These are phyloP conservation scores for Phaeosphaeriaceae sp. DNA, from an alignment of 2,329 filamentous ascomycete genomes.

Conservation along the genomic window DNA sequence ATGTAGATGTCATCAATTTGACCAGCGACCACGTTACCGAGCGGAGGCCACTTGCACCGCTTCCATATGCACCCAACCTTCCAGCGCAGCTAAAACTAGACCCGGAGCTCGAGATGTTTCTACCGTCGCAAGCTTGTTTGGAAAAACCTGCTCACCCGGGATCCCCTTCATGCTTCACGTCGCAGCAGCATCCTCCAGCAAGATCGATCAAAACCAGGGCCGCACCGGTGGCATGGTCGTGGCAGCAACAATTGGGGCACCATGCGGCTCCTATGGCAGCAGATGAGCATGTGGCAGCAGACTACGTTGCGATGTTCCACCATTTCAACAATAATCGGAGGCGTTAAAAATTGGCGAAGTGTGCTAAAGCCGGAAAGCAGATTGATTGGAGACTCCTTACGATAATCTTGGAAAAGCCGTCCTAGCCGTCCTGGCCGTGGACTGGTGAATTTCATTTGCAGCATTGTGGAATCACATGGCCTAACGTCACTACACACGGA, in stretches of 20 bases:
- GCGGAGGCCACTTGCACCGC: background rate
- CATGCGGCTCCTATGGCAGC: too few species aligned
- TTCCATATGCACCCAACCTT: background rate
- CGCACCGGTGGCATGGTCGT: too few species aligned
- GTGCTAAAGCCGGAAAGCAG: background rate
- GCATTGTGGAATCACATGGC: background rate
- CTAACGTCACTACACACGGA: background rate
- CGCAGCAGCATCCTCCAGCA: too few species aligned
- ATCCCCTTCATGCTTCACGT: too few species aligned
- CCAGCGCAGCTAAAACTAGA: background rate
- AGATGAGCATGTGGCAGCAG: background rate
- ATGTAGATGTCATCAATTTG: conserved; percentile 10
- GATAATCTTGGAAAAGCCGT: too few species aligned
- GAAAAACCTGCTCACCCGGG: too few species aligned
- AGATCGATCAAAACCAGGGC: too few species aligned
- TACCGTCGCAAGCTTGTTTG: background rate
- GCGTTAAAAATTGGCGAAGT: background rate
- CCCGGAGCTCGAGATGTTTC: background rate
- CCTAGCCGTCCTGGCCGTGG: too few species aligned
- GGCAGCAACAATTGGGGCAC: too few species aligned
- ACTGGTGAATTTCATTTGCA: background rate
- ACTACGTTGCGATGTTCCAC: background rate
- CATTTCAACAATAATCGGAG: background rate
- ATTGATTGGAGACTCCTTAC: background rate
- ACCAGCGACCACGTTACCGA: conserved; percentile 1